A percentile compares a stretch with the other conserved stretches of the same genome.
These are phyloP conservation scores for Fraxinus xanthoxyloides DNA, from an alignment of 305 asterid genomes.

Conservation along the genomic window DNA sequence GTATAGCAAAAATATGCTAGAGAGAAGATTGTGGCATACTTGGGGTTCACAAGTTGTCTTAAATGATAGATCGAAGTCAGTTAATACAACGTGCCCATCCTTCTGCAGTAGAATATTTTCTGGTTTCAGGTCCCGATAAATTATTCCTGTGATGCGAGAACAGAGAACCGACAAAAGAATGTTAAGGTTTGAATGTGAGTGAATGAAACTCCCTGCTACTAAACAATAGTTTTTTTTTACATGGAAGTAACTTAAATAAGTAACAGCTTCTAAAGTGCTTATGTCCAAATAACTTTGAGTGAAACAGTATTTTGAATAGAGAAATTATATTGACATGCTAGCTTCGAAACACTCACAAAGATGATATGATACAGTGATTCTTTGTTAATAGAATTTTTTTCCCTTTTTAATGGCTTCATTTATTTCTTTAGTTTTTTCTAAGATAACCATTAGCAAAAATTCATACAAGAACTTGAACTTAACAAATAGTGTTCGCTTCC, in stretches of 20 bases:
- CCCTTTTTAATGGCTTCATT: background rate
- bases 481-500: background rate
- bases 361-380: background rate
- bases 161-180: slow-evolving; percentile 11
- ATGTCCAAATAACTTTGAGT: background rate
- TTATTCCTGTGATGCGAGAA: slow-evolving; percentile 62
- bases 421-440: background rate
- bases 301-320: background rate
- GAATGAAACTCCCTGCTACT: slow-evolving; percentile 10
- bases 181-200: slow-evolving; percentile 16
- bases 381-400: background rate
- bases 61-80: slow-evolving; percentile 94
- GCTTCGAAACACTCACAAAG: background rate
- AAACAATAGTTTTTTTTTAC: background rate
- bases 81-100: slow-evolving; percentile 79
- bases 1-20: slow-evolving; percentile 8
- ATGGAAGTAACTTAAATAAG: background rate
- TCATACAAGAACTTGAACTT: slow-evolving; percentile 12
- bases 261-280: background rate
- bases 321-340: background rate
- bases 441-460: background rate
- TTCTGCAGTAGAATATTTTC: slow-evolving; percentile 88
- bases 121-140: slow-evolving; percentile 94
- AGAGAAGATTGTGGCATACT: slow-evolving; percentile 42
- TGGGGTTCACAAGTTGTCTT: slow-evolving; percentile 84